Evolutionary conservation across 495 filamentous ascomycete genomes (phyloP), one percentile per base, ranked within the genome.

Genomic region (Penicillium egyptiacum): DNA sequence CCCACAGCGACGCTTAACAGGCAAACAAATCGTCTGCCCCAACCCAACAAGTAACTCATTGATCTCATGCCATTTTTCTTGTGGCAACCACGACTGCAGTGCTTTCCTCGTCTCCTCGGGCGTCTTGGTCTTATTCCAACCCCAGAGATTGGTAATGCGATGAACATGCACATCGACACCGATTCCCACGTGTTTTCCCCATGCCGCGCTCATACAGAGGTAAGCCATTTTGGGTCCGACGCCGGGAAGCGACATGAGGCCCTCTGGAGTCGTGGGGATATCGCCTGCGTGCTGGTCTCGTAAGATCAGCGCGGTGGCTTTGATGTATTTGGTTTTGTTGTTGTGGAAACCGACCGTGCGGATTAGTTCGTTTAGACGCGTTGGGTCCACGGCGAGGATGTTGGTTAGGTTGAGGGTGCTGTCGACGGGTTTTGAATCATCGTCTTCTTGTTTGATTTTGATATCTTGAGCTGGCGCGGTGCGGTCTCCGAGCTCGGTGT

Each of bases 211-310:
- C 81, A 98, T 83, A 71, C 91, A 96, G 4, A 98, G 81, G 66
- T 95, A 91, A 19, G 90, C 94, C 93, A 98, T 98, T 74, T 98
- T 98, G 6, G 94, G 94, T 0, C 94, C 94, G 0, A 98, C 93
- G 2, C 94, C 94, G 0, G 94, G 94, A 0, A 98, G 82, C 7
- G 84, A 80, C 66, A 86, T 86, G 17, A 98, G 78, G 0, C 86
- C 92, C 48, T 86, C 84, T 19, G 92, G 81, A 0, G 91, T 90
- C 49, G 86, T 77, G 0, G 94, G 95, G 58, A 98, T 96, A 70
- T 98, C 94, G 30, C 83, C 83, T 45, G 69, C 67, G 64, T 82
- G 87, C 23, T 84, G 55, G 54, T 95, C 88, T 10, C 82, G 77
- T 2, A 96, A 78, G 40, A 96, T 87, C 8, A 77, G 64, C 7